Evolutionary conservation across 805 yeast genomes (phyloP).

Genomic region (Hanseniaspora taiwanica): DNA sequence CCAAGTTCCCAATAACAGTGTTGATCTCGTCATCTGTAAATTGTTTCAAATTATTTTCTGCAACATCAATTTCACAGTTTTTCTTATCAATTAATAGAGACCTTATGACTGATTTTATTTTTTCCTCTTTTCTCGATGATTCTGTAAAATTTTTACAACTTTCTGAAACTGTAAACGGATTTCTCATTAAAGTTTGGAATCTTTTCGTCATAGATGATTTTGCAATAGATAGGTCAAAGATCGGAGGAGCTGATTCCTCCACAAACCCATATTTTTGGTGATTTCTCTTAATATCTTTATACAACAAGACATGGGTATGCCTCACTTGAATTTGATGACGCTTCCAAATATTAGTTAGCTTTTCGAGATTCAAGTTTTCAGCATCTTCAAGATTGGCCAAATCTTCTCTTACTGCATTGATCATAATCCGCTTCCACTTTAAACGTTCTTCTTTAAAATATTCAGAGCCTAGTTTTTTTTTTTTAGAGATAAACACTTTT

Average conservation of each 20-base stretch:
- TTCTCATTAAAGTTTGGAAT: constrained; percentile 38
- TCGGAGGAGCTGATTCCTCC: constrained; percentile 17
- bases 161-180: constrained; percentile 26
- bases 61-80: constrained; percentile 16
- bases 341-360: constrained; percentile 54
- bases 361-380: constrained; percentile 34
- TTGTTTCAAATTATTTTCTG: constrained; percentile 21
- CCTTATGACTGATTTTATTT: constrained; percentile 22
- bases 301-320: constrained; percentile 10
- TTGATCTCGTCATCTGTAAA: constrained; percentile 40
- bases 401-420: constrained; percentile 45
- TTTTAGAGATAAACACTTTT: constrained; percentile 20
- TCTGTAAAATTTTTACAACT: constrained; percentile 16
- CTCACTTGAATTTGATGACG: constrained; percentile 28
- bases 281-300: constrained; percentile 34
- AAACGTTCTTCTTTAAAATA: constrained; percentile 41
- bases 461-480: constrained; percentile 41
- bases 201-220: constrained; percentile 60
- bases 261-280: constrained; percentile 31
- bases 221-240: constrained; percentile 30
- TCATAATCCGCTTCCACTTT: constrained; percentile 55
- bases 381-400: constrained; percentile 36
- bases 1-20: constrained; percentile 29
- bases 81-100: constrained; percentile 22
- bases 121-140: constrained; percentile 11